Evolutionary conservation across 2,329 filamentous ascomycete species (phyloP).

Genomic region (Fusarium sp.): DNA sequence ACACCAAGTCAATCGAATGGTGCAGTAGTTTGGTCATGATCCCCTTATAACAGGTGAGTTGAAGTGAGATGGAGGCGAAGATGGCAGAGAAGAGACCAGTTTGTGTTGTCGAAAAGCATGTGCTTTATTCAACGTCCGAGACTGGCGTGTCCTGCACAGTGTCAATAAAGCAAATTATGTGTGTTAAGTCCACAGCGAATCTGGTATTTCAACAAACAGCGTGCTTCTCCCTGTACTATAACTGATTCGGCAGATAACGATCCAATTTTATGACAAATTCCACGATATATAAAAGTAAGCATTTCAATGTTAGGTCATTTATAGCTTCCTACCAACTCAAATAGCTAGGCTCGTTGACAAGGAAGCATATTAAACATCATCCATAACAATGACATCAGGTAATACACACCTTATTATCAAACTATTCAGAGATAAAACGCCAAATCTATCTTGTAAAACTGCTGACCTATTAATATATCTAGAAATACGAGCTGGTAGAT

Average conservation of each 20-base stretch:
- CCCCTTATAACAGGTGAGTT: neutral
- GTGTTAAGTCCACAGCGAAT: too few relatives aligned
- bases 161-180: neutral
- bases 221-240: neutral
- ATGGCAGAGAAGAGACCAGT: neutral
- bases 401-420: neutral
- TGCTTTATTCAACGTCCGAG: constrained; percentile 5
- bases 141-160: constrained; percentile 16
- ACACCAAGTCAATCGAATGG: neutral
- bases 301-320: neutral
- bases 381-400: neutral
- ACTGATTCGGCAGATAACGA: neutral
- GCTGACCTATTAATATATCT: neutral
- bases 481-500: neutral
- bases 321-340: neutral
- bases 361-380: neutral
- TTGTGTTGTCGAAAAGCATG: constrained; percentile 7
- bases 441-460: neutral
- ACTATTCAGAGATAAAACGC: neutral
- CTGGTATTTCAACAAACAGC: neutral
- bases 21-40: constrained; percentile 17
- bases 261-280: too few relatives aligned
- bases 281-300: neutral
- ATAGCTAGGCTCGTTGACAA: neutral
- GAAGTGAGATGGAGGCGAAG: neutral